Percentiles rank a stretch among this genome's conserved stretches.
phyloP scores from a whole-genome alignment of 176 grass and related monocot species.

The Puccinellia tenuiflora region DNA sequence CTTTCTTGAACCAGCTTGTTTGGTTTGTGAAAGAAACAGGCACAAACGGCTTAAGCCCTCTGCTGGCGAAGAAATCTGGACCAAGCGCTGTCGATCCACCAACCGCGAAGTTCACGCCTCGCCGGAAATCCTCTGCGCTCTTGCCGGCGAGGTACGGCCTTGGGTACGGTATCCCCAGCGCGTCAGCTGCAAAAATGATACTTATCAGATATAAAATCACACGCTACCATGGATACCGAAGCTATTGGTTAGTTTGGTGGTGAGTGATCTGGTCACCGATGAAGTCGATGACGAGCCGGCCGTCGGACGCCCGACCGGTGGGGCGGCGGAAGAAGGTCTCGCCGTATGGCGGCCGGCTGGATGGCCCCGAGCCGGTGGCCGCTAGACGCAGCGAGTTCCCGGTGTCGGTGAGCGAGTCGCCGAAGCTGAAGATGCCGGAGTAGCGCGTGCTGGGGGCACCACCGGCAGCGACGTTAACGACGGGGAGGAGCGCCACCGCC shows the following conservation, averaged over 20 bases:
- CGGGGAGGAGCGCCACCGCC: not conserved
- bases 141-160: slow-evolving; percentile 49
- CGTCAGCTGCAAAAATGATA: slow-evolving; percentile 28
- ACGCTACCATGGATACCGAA: not conserved
- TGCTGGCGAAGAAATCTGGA: slow-evolving; percentile 29
- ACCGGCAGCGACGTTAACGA: not conserved
- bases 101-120: slow-evolving; percentile 56
- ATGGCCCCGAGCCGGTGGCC: not conserved
- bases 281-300: slow-evolving; percentile 25
- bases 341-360: slow-evolving; percentile 15
- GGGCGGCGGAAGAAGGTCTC: slow-evolving; percentile 25
- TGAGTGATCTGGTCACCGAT: not conserved
- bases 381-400: not conserved
- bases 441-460: not conserved
- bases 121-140: slow-evolving; percentile 27
- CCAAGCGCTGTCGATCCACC: slow-evolving; percentile 48
- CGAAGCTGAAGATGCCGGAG: slow-evolving; percentile 19
- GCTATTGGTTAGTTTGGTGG: not conserved
- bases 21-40: slow-evolving; percentile 34
- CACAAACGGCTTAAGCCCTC: slow-evolving; percentile 30
- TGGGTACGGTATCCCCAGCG: slow-evolving; percentile 20
- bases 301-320: slow-evolving; percentile 11
- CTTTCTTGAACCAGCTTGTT: slow-evolving; percentile 40
- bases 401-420: slow-evolving; percentile 30
- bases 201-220: not conserved